Percentiles rank a stretch among this genome's conserved stretches.
These are phyloP conservation scores for Pythium plurisporium DNA, from an alignment of 352 stramenopile genomes.

Conservation along the genomic window DNA sequence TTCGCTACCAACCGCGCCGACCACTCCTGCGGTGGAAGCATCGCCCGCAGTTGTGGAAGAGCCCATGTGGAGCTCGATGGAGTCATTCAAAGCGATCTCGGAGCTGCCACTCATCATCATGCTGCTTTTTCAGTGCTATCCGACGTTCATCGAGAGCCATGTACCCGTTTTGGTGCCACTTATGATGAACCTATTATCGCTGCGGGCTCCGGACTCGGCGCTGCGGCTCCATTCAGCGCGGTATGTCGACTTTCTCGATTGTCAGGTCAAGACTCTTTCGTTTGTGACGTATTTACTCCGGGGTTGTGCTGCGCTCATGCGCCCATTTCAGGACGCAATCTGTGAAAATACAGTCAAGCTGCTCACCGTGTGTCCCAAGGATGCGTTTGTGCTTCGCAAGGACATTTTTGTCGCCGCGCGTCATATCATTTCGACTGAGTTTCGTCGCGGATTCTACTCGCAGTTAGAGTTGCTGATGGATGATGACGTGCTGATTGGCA, in stretches of 20 bases:
- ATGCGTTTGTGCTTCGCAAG: constrained; percentile 93
- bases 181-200: constrained; percentile 95
- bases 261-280: constrained; percentile 97
- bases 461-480: constrained; percentile 96
- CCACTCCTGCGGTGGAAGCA: background rate
- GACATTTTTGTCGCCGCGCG: constrained; percentile 95
- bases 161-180: constrained; percentile 93
- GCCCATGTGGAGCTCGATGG: constrained; percentile 74
- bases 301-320: constrained; percentile 90
- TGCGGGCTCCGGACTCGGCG: constrained; percentile 68
- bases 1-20: background rate
- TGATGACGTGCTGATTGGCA: constrained; percentile 92
- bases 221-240: constrained; percentile 52
- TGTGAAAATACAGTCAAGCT: constrained; percentile 93
- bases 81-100: constrained; percentile 95
- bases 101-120: constrained; percentile 98
- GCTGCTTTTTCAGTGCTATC: constrained; percentile 98
- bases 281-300: constrained; percentile 97
- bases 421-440: constrained; percentile 97
- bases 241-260: constrained; percentile 91
- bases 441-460: constrained; percentile 94
- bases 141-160: constrained; percentile 94
- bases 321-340: constrained; percentile 93
- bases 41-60: constrained; percentile 19
- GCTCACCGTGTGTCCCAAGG: constrained; percentile 92